Evolutionary conservation across 768 basidiomycete species (phyloP).

Genomic region (Kwoniella heveanensis): DNA sequence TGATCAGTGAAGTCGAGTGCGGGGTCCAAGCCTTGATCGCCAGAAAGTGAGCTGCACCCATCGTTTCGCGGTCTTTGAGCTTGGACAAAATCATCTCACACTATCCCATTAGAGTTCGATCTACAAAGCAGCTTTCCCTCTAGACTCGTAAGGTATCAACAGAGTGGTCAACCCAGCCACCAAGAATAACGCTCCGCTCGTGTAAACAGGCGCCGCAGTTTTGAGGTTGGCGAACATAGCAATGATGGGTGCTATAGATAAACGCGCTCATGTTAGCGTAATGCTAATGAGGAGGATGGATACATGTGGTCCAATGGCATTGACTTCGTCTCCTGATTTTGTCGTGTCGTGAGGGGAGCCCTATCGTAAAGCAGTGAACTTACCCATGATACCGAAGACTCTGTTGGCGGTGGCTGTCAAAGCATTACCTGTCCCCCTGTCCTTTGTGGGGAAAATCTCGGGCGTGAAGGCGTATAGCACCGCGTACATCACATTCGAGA

Average conservation of each 20-base stretch:
- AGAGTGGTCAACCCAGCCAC: conserved; percentile 65
- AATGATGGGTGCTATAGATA: conserved; percentile 29
- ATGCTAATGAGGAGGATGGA: too few relatives aligned
- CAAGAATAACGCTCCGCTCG: conserved; percentile 68
- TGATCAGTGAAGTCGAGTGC: too few relatives aligned
- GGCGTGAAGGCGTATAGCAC: conserved; percentile 66
- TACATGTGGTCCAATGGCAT: too few relatives aligned
- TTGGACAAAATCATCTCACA: too few relatives aligned
- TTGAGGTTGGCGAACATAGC: conserved; percentile 40
- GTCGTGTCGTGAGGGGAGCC: too few relatives aligned
- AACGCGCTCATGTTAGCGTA: not conserved
- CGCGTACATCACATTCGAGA: conserved; percentile 61
- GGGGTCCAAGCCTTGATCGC: too few relatives aligned
- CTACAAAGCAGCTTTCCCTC: conserved; percentile 64
- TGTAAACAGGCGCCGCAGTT: conserved; percentile 70
- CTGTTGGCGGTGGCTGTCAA: conserved; percentile 62
- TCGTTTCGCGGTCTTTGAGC: too few relatives aligned
- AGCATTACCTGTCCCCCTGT: conserved; percentile 65
- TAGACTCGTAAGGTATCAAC: conserved; percentile 71
- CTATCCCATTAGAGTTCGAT: too few relatives aligned
- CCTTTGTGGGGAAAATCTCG: conserved; percentile 66
- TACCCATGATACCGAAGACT: conserved; percentile 68
- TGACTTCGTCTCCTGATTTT: too few relatives aligned
- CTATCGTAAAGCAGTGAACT: too few relatives aligned
- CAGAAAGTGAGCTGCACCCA: too few relatives aligned